A percentile compares a stretch with the other conserved stretches of the same genome.
Conservation (phyloP, 768 basidiomycete genomes). For the Inosperma sp. region DNA sequence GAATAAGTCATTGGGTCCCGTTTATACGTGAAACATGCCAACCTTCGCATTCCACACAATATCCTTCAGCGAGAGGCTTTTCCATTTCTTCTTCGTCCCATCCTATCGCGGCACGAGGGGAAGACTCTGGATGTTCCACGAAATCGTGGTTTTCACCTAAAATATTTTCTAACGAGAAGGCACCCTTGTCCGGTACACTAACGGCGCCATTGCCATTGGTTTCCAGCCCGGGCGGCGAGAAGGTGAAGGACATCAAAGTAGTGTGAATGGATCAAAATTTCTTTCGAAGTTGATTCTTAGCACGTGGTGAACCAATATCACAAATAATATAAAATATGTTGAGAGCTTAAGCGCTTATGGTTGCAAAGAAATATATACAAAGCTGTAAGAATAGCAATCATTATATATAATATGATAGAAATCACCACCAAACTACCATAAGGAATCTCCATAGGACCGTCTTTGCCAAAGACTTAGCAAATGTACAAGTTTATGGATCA, state of each 20-base stretch:
- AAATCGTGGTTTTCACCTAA: conserved; percentile 58
- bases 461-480: too few relatives aligned
- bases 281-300: neutral
- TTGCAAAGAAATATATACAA: too few relatives aligned
- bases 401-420: too few relatives aligned
- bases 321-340: too few relatives aligned
- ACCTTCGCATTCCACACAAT: conserved; percentile 88
- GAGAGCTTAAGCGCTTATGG: too few relatives aligned
- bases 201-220: conserved; percentile 9
- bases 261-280: neutral
- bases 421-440: too few relatives aligned
- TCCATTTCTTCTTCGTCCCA: conserved; percentile 64
- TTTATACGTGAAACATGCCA: conserved; percentile 8
- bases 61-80: conserved; percentile 52
- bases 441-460: too few relatives aligned
- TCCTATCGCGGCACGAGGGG: conserved; percentile 36
- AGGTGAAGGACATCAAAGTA: conserved; percentile 6
- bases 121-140: conserved; percentile 49
- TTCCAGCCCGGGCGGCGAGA: conserved; percentile 15
- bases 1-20: conserved; percentile 8
- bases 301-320: neutral
- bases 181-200: conserved; percentile 12
- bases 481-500: too few relatives aligned
- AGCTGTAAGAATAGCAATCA: too few relatives aligned
- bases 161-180: conserved; percentile 68